These are phyloP conservation scores for Melampsora larici-populina DNA, from an alignment of 1,284 basidiomycete species.

Conservation along the genomic window DNA sequence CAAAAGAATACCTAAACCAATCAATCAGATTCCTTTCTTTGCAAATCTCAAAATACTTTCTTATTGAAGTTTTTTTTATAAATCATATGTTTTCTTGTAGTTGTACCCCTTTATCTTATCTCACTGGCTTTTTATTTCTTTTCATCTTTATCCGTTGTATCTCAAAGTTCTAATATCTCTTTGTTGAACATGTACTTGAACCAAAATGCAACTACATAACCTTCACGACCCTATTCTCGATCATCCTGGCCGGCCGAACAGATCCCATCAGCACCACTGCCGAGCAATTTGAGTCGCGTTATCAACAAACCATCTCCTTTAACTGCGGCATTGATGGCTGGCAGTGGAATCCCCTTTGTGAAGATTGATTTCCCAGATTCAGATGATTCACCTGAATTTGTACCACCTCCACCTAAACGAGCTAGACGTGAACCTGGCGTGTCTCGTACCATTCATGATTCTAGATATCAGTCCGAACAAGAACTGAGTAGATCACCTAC, in stretches of 20 bases:
- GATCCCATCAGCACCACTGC: neutral
- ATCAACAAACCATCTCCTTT: conserved; percentile 18
- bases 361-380: conserved; percentile 39
- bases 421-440: neutral
- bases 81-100: no score
- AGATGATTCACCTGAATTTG: conserved; percentile 42
- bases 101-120: no score
- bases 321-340: conserved; percentile 12
- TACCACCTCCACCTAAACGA: conserved; percentile 21
- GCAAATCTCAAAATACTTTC: no score
- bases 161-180: no score
- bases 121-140: no score
- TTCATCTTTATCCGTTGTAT: no score
- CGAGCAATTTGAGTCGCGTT: neutral
- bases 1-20: no score
- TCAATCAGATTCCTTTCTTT: no score
- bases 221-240: neutral
- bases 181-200: no score
- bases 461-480: neutral
- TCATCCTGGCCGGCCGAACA: neutral
- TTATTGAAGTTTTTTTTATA: no score
- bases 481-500: neutral
- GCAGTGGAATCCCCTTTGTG: conserved; percentile 34
- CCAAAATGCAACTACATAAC: no score
- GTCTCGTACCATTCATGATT: neutral